Evolutionary conservation across 306 rosid genomes (phyloP), one percentile per base, ranked within the genome.

Genomic region (Castanospermum australe): DNA sequence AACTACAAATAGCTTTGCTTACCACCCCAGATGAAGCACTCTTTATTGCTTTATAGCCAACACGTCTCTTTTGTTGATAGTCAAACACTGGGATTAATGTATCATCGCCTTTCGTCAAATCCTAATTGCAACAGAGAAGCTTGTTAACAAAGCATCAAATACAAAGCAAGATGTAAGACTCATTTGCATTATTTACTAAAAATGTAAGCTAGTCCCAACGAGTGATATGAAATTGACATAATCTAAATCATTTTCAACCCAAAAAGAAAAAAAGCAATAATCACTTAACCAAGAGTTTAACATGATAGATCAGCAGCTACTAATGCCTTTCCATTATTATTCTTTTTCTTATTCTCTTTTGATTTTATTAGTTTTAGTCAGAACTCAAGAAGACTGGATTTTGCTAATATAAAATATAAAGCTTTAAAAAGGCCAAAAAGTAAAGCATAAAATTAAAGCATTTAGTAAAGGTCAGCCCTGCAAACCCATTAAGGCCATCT

Each of bases 1-100:
- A 79, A 55, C 57, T 63, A 62, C 17, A 72, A 20, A n/a, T 71
- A 60, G 79, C 75, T 77, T 63, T 50, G 76, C 94, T 80, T 89
- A 96, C 98, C 98, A 91, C 98, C 82, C 91, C 97, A 83, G 90
- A 89, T 73, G 94, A 89, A 86, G 94, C 80, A 69, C 94, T 96
- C 88, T 86, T 88, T 87, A 93, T 90, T 67, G 86, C 65, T 85
- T 88, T 92, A 76, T 89, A 93, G 45, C 93, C 90, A 68, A 88
- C 80, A 21, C 90, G 80, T 81, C 77, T 93, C 93, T 93, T 96
- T 88, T 90, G 88, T 76, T 90, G 98, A 90, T 91, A 91, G 84
- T 96, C 98, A 85, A 90, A 93, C 73, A 89, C 87, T 25, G 97
- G 99, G 80, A 91, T 85, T 85, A 77, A 50, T 50, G 92, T 82